Percentiles rank a stretch among this genome's conserved stretches.
These are phyloP conservation scores for Xanthoconium stramineum DNA, from an alignment of 768 basidiomycete genomes.

Conservation along the genomic window DNA sequence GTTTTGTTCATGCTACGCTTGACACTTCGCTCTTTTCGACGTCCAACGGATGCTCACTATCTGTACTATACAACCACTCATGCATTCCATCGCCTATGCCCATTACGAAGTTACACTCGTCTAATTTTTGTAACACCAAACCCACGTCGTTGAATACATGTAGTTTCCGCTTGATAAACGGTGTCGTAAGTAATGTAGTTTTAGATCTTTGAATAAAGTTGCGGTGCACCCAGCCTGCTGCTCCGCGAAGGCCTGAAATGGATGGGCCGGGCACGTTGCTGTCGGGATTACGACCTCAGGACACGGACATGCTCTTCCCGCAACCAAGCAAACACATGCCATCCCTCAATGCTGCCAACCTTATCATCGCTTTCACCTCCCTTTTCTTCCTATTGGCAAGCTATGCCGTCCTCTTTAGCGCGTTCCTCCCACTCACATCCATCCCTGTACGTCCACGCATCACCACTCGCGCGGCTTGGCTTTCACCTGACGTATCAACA, in stretches of 20 bases:
- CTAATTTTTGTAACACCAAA: conserved; percentile 32
- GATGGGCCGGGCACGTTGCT: conserved; percentile 16
- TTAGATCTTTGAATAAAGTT: conserved; percentile 23
- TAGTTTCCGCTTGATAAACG: conserved; percentile 11
- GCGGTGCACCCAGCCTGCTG: not conserved
- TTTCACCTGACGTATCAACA: conserved; percentile 20
- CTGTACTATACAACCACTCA: conserved; percentile 25
- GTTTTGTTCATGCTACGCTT: conserved; percentile 9
- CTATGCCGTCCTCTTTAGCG: conserved; percentile 64
- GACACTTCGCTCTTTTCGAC: conserved; percentile 17
- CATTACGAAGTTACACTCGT: conserved; percentile 20
- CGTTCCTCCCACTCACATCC: conserved; percentile 54
- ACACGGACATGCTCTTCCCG: conserved; percentile 10
- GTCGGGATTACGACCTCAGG: conserved; percentile 29
- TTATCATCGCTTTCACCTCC: conserved; percentile 44
- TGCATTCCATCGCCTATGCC: conserved; percentile 28
- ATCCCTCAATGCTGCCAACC: conserved; percentile 40
- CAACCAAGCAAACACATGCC: conserved; percentile 23
- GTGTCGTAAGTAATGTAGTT: conserved; percentile 28
- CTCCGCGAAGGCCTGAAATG: conserved; percentile 11
- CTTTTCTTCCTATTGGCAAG: conserved; percentile 55
- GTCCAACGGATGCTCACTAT: conserved; percentile 21
- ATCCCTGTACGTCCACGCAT: conserved; percentile 43
- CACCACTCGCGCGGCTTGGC: not conserved
- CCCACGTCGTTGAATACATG: conserved; percentile 16